A percentile compares a stretch with the other conserved stretches of the same genome.
These are phyloP conservation scores for Starmera caribaea DNA, from an alignment of 805 yeast genomes.

Conservation along the genomic window DNA sequence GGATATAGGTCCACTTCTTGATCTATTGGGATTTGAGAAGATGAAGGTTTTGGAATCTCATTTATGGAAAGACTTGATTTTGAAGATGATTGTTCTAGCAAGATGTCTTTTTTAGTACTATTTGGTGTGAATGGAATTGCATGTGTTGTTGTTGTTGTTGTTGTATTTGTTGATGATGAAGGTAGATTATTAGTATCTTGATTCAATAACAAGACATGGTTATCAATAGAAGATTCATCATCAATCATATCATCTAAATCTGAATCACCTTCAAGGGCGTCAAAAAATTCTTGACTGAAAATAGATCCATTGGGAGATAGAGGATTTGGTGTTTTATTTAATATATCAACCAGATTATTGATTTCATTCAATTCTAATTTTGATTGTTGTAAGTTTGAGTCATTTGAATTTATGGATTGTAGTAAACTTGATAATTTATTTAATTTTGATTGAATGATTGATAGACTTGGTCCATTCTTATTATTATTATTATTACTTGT, in stretches of 20 bases:
- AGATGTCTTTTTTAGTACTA: no score
- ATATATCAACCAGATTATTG: slow-evolving; percentile 1
- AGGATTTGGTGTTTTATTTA: slow-evolving; percentile 1
- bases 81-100: no score
- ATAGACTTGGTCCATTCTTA: no score
- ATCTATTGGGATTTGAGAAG: background rate
- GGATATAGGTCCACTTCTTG: slow-evolving; percentile 47
- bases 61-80: no score
- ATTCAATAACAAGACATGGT: slow-evolving; percentile 12
- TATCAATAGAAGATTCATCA: slow-evolving; percentile 10
- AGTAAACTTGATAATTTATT: no score
- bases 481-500: no score
- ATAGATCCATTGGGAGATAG: slow-evolving; percentile 22
- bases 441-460: no score
- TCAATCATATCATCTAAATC: slow-evolving; percentile 18
- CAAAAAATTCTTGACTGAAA: slow-evolving; percentile 47
- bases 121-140: no score
- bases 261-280: slow-evolving; percentile 49
- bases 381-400: background rate
- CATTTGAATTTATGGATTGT: no score
- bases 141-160: no score
- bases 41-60: no score
- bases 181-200: background rate
- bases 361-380: background rate
- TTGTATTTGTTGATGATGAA: no score